Evolutionary conservation across 495 filamentous ascomycete species (phyloP).

Genomic region (Thozetella sp.): DNA sequence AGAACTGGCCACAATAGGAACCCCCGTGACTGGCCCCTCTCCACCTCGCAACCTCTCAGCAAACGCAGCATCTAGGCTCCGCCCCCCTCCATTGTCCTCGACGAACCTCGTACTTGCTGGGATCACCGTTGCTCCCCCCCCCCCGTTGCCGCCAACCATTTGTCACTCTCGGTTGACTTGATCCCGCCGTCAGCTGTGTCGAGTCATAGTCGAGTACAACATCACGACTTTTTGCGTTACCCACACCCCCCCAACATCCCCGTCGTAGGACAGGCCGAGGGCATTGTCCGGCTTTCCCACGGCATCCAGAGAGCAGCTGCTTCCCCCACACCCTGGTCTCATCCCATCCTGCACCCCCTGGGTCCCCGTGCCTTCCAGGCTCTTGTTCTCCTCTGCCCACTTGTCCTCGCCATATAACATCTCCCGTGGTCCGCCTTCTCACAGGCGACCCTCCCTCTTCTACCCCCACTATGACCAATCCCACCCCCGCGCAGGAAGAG

Average conservation of each 20-base stretch:
- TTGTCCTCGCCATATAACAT: slow-evolving; percentile 20
- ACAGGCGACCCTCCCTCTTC: slow-evolving; percentile 8
- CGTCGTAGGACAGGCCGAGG: not conserved
- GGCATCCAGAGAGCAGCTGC: not conserved
- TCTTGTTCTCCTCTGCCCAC: slow-evolving; percentile 16
- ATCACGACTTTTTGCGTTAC: slow-evolving; percentile 11
- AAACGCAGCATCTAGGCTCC: not conserved
- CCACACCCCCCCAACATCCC: slow-evolving; percentile 17
- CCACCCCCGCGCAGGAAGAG: slow-evolving; percentile 77
- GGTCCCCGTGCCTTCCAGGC: slow-evolving; percentile 8
- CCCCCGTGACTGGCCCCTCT: not conserved
- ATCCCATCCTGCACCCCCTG: slow-evolving; percentile 24
- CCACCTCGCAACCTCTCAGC: not conserved
- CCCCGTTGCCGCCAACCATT: slow-evolving; percentile 15
- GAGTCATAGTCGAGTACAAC: slow-evolving; percentile 1
- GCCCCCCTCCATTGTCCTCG: not conserved
- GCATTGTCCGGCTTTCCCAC: not conserved
- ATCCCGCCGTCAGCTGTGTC: slow-evolving; percentile 5
- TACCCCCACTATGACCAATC: slow-evolving; percentile 53
- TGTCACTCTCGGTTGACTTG: slow-evolving; percentile 11
- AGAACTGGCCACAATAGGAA: slow-evolving; percentile 14
- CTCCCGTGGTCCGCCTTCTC: slow-evolving; percentile 11
- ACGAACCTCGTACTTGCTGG: not conserved
- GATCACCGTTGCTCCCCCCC: slow-evolving; percentile 12
- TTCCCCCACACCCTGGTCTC: slow-evolving; percentile 18